Evolutionary conservation across 495 filamentous ascomycete genomes (phyloP), one percentile per base, ranked within the genome.

Genomic region (Tuber borchii): DNA sequence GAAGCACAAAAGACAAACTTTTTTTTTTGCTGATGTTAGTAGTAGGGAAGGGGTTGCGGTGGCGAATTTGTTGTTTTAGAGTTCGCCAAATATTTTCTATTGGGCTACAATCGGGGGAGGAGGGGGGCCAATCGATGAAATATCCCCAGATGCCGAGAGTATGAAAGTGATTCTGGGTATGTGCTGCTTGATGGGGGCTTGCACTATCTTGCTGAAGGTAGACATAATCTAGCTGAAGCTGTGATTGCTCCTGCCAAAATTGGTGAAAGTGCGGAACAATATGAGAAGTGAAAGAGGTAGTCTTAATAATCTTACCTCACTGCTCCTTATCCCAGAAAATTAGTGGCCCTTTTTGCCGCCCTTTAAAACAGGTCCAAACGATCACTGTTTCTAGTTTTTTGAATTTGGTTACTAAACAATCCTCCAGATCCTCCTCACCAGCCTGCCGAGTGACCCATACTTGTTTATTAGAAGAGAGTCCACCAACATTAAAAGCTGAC

Each of bases 271-370:
- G 37, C 6, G 72, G 72, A 2, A 74, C 34, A 9, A 74, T 74
- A 45, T 71, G 17, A 22, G 61, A 34, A 37, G 45, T 73, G 56
- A 76, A 73, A n/a, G 42, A 40, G 9, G 44, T 39, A 37, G 45
- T 39, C 34, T 34, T 73, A 39, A 73, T 45, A 37, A 65, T 65
- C 31, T 2, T 20, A 6, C 71, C 75, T 65, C 71, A 77, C 37
- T 20, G 44, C 37, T 71, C 71, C 45, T 77, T 71, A 26, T 76
- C 61, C 71, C 56, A 76, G 56, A 76, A 73, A 5, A 73, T 68
- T n/a, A 70, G 20, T 26, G 45, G 45, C 1, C 74, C 77, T 71
- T 75, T 75, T n/a, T 19, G 37, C 44, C 4, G 44, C 17, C 44
- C 7, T 19, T 45, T 45, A 16, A 45, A 45, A 4, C 7, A 45